These are phyloP conservation scores for Malassezia sp. DNA, from an alignment of 1,284 basidiomycete species.

Conservation along the genomic window DNA sequence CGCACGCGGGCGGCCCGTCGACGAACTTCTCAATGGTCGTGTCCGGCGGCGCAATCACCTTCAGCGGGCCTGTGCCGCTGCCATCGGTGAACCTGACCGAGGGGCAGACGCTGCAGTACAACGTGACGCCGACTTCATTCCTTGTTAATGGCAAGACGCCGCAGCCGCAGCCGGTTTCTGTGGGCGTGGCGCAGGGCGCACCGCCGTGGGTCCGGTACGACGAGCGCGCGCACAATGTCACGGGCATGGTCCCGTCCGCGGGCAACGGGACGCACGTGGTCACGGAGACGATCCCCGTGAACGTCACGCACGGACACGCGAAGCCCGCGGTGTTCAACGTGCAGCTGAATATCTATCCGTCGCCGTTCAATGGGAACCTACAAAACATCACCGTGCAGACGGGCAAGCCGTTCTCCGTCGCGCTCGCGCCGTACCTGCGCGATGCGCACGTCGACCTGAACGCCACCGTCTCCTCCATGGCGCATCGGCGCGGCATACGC, in stretches of 20 bases:
- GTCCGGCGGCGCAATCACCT: constrained; percentile 15
- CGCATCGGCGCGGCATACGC: not conserved
- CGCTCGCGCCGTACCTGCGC: constrained; percentile 13
- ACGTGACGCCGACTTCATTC: not conserved
- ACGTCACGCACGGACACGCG: constrained; percentile 47
- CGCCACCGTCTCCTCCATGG: not conserved
- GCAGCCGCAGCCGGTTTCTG: constrained; percentile 52
- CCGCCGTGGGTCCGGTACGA: constrained; percentile 21
- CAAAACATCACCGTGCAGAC: constrained; percentile 44
- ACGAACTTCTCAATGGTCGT: constrained; percentile 30
- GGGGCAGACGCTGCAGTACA: constrained; percentile 12
- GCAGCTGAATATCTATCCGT: constrained; percentile 52
- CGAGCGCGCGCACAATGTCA: not conserved
- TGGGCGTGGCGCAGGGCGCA: constrained; percentile 41
- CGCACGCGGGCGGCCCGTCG: constrained; percentile 30
- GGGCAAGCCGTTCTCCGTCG: constrained; percentile 13
- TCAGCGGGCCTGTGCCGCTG: constrained; percentile 20
- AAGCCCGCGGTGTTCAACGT: constrained; percentile 50
- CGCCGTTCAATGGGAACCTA: constrained; percentile 58
- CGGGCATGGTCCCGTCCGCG: constrained; percentile 6
- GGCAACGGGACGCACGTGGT: constrained; percentile 1
- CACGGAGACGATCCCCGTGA: constrained; percentile 1
- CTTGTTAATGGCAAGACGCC: constrained; percentile 50
- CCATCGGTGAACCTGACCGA: constrained; percentile 50
- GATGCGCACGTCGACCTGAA: constrained; percentile 9